phyloP scores from a whole-genome alignment of 352 stramenopile species.

The Phytophthora meadii region DNA sequence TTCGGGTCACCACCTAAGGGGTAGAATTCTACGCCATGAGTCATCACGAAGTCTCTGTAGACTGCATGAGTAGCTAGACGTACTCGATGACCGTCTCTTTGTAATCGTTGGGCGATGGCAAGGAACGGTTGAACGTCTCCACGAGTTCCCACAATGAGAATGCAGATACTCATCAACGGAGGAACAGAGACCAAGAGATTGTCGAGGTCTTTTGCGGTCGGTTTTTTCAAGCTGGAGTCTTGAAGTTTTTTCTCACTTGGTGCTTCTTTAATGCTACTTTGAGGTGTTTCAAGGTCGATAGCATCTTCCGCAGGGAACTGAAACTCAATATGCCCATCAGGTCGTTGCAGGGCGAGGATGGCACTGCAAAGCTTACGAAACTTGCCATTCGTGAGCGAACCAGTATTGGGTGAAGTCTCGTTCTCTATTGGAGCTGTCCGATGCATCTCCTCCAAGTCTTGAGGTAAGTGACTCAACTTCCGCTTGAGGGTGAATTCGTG shows the following conservation, averaged over 20 bases:
- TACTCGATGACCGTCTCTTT: constrained; percentile 90
- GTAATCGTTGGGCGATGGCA: constrained; percentile 68
- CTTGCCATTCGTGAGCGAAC: constrained; percentile 15
- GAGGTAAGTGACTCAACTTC: too few species aligned
- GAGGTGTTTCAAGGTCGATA: constrained; percentile 25
- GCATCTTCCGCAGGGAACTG: constrained; percentile 44
- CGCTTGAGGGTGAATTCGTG: background rate
- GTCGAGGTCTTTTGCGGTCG: background rate
- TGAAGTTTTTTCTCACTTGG: background rate
- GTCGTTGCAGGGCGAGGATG: constrained; percentile 25
- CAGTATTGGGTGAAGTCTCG: background rate
- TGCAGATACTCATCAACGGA: constrained; percentile 78
- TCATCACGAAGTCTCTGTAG: constrained; percentile 85
- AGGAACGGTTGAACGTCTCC: constrained; percentile 90
- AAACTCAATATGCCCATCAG: constrained; percentile 49
- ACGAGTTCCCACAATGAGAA: constrained; percentile 90
- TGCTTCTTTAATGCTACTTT: background rate
- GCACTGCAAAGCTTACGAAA: constrained; percentile 20
- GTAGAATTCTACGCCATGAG: constrained; percentile 80
- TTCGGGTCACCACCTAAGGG: constrained; percentile 76
- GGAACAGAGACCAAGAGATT: constrained; percentile 19
- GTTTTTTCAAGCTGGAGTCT: background rate
- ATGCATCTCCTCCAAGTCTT: constrained; percentile 2
- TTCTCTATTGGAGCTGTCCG: constrained; percentile 10
- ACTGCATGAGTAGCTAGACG: constrained; percentile 90